Base-by-base conservation (phyloP, 2,329 filamentous ascomycete genomes). In the Aspergillus candidus region DNA sequence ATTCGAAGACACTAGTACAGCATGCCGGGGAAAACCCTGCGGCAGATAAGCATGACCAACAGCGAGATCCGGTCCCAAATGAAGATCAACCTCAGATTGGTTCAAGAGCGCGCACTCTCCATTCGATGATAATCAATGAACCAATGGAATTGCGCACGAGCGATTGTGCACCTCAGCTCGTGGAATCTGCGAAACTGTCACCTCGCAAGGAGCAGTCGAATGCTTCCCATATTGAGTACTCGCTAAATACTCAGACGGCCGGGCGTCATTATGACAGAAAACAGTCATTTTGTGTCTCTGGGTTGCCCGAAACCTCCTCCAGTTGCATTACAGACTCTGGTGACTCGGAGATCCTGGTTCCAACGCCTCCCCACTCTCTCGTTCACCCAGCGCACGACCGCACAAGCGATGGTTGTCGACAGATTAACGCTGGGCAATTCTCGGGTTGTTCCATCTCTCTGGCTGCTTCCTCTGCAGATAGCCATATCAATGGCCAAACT, bases 401-500 rank as follows among this genome's bases (percentile, higher is more conserved):
- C 47, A 51, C 48, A 27, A 56, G 41, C 39, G 50, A 46, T 14
- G 44, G 46, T 32, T 52, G 41, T 18, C 53, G 72, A 54, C 76
- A 74, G 74, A 89, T 76, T 45, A 84, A 86, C 51, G 86, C 93
- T 59, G 86, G 87, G 50, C 78, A 79, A 50, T 84, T 86, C 54
- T 81, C 84, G 40, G 81, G 83, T 32, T 90, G 90, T 63, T 70
- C 95, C 43, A 77, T 94, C 46, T 82, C 86, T 44, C 72, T 94
- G 45, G 87, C 89, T 35, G 86, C 86, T 40, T 84, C 82, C 58
- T 84, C 88, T 58, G 86, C 86, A 7, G 83, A 93, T 62, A 81
- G 83, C 58, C 84, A 91, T 62, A 73, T 96, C 51, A 81, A 85
- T 50, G 87, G 94, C 55, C 69, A 70, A 51, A 65, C 71, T 12